Base-by-base conservation (phyloP, 495 filamentous ascomycete genomes). In the Cladorrhinum samala region DNA sequence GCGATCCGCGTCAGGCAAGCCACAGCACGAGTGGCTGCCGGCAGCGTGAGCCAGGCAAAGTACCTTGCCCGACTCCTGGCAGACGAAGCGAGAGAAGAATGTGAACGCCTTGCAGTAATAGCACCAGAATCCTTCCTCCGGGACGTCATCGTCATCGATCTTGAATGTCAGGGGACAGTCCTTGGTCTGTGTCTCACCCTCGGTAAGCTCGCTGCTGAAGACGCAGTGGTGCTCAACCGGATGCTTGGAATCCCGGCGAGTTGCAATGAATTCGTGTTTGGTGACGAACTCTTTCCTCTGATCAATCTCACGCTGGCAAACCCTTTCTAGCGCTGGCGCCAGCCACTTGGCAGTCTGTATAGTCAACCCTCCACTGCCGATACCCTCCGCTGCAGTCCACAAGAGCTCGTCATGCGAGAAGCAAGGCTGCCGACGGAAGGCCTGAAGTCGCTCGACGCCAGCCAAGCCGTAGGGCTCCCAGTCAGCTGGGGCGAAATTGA, bases 361-460 rank as follows among this genome's bases (percentile, higher is more conserved):
- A 0, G 87, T 87, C 33, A 86, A 77, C 56, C 93, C 88, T 37
- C 85, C 78, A 36, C 77, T 77, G 19, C 87, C 86, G 54, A 73
- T 68, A 3, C 77, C 77, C 46, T 82, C 78, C 1, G 76, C 76
- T 8, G 91, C 93, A 2, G 93, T 94, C 65, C 94, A 83, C 5
- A 98, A 74, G n/a, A 98, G 70, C 67, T 97, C 93, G 66, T 98
- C 93, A 53, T 98, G 93, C 2, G 93, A 96, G 67, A 98, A 98
- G 66, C 92, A 96, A 0, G 93, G 91, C 57, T 95, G 89, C 37
- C 90, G 81, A 53, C 93, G 83, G 69, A 96, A 98, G 18, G 81
- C 81, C 60, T 93, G 88, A 23, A 97, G 77, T 48, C 92, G 80
- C 59, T 91, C 82, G 3, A 96, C 91, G 17, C 92, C 91, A 38